Evolutionary conservation across 805 yeast genomes (phyloP), one percentile per base, ranked within the genome.

Genomic region (Myxozyma neotropica): DNA sequence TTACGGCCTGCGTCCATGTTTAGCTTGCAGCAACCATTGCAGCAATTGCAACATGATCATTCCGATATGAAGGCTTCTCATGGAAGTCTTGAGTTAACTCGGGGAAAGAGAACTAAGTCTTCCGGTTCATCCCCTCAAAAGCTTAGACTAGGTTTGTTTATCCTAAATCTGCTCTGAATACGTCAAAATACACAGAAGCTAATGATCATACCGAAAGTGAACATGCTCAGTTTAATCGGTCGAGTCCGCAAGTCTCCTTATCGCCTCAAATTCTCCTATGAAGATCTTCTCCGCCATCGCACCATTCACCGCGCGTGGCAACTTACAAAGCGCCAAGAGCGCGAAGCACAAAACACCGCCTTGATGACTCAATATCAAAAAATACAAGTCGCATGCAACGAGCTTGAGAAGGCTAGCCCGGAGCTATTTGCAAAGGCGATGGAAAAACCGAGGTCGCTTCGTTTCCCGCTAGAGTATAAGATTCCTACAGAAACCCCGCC

Each of bases 401-500:
- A 84, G 63, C 81, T 93, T 69, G 67, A 68, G 40, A 42, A 64
- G 53, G 69, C 70, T 24, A 70, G 69, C 55, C 83, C 85, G 0
- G 79, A 75, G 48, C 76, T 93, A 53, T 91, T 78, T 67, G 80
- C 78, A 54, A 77, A 77, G 33, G 95, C 96, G 10, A 85, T 83
- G 67, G 72, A 73, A 17, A 48, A 46, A 38, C 52, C 59, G 31
- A 75, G 77, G 51, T 79, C 78, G 53, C 81, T 82, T 66, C 78
- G 90, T 68, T 91, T 89, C 73, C 93, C 96, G 4, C 75, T 88
- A 68, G 97, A 93, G 70, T 72, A 89, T 72, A 83, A 94, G 70
- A 84, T 89, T 8, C 99, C 99, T 21, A 87, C 96, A 1, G 93
- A 91, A 57, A 89, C 78, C 62, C 99, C 99, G 13, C 88, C 97